A percentile compares a stretch with the other conserved stretches of the same genome.
Conservation (phyloP, 768 basidiomycete species). For the Hydnum rufescens region DNA sequence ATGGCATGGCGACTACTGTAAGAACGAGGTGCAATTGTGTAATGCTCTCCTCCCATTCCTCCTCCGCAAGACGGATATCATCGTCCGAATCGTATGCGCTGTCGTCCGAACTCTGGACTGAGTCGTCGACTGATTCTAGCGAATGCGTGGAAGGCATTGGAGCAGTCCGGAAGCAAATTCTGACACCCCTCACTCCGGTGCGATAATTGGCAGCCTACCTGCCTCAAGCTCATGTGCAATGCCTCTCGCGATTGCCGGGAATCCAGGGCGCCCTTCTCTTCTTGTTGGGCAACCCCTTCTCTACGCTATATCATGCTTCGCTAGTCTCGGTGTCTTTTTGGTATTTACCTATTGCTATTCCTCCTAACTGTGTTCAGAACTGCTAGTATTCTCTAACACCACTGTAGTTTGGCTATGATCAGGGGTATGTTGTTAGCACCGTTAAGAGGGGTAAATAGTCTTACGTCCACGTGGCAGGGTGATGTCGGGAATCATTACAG, state of each 20-base stretch:
- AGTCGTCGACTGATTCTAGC: neutral
- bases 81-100: constrained; percentile 42
- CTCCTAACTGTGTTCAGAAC: constrained; percentile 4
- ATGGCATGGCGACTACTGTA: constrained; percentile 63
- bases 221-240: neutral
- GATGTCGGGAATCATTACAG: constrained; percentile 84
- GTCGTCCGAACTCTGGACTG: constrained; percentile 9
- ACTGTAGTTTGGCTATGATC: constrained; percentile 62
- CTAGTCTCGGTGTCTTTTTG: constrained; percentile 69
- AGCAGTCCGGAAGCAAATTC: neutral
- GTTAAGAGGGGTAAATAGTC: neutral
- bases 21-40: constrained; percentile 67
- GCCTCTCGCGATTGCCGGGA: neutral
- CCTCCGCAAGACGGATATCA: constrained; percentile 36
- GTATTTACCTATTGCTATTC: constrained; percentile 24
- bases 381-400: constrained; percentile 3
- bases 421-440: constrained; percentile 34
- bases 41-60: constrained; percentile 87
- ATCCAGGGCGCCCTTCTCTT: constrained; percentile 11
- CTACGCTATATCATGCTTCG: constrained; percentile 62
- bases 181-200: neutral
- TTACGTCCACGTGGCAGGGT: constrained; percentile 29
- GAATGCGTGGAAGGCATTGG: constrained; percentile 7
- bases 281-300: constrained; percentile 64
- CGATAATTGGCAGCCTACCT: neutral